Base-by-base conservation (phyloP, 345 rosid genomes). In the Eucalyptus marginata region DNA sequence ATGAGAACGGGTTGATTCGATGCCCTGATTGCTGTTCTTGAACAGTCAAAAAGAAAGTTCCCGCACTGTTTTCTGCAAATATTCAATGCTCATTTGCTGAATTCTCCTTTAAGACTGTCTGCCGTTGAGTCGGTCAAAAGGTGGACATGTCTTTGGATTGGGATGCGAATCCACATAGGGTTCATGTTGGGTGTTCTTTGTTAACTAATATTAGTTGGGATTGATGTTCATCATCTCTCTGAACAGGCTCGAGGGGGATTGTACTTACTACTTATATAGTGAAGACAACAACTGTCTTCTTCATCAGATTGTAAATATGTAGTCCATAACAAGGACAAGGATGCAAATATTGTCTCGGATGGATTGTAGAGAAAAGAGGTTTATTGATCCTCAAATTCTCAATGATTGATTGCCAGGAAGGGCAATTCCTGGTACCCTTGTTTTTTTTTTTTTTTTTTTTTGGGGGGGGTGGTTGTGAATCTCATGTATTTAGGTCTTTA, bases 1-100 rank as follows among this genome's bases (percentile, higher is more conserved):
- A 97, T 31, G 99, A 97, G 91, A 97, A 97, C 80, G 99, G 99
- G 11, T 94, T 97, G 93, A 92, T 94, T 87, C 97, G 97, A 5
- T 97, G 99, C 93, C 94, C 95, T 0, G 94, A 94, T 90, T 96
- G 99, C 91, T 93, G 94, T 86, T 93, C 92, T 76, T 76, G 83
- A 20, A 94, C 92, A 95, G 88, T 13, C 4, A 29, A 33, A 86
- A 20, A 4, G 13, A 3, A 68, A 10, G 46, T 76, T 76, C 43
- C 83, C 47, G 27, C 27, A 36, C 83, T 36, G 83, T 76, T 76
- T 76, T 40, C 83, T 76, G 47, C 83, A 76, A 20, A 76, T 76
- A 76, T 76, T 40, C 14, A 8, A 36, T 76, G 83, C 43, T 68
- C 24, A 17, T 68, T 68, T 68, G 44, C 83, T 40, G 83, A 76